These are phyloP conservation scores for Cyberlindnera saturnus DNA, from an alignment of 805 yeast genomes.

Conservation along the genomic window DNA sequence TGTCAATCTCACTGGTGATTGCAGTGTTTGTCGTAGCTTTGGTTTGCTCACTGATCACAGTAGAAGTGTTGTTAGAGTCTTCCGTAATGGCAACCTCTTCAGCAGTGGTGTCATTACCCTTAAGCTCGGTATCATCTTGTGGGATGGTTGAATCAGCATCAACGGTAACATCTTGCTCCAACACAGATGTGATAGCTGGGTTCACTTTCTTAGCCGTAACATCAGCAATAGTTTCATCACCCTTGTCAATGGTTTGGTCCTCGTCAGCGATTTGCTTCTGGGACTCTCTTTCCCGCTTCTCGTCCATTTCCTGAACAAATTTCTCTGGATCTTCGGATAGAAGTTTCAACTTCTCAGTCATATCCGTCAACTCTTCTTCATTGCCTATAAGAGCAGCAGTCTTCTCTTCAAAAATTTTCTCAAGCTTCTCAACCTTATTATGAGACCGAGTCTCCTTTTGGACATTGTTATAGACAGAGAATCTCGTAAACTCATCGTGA, in stretches of 20 bases:
- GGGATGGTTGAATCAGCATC: conserved; percentile 46
- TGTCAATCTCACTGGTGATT: conserved; percentile 16
- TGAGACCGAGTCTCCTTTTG: conserved; percentile 27
- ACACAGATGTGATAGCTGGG: conserved; percentile 18
- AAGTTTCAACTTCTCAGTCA: conserved; percentile 3
- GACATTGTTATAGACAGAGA: conserved; percentile 40
- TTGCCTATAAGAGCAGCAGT: conserved; percentile 5
- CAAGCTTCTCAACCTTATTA: conserved; percentile 30
- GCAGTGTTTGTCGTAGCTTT: conserved; percentile 6
- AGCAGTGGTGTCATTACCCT: conserved; percentile 34
- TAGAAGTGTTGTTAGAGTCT: conserved; percentile 9
- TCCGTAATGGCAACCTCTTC: conserved; percentile 41
- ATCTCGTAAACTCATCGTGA: conserved; percentile 71
- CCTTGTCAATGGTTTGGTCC: conserved; percentile 18
- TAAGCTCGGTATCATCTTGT: conserved; percentile 40
- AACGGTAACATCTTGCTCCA: conserved; percentile 26
- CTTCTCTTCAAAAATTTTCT: conserved; percentile 6
- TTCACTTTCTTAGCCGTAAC: conserved; percentile 14
- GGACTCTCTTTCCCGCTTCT: conserved; percentile 6
- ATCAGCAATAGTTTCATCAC: conserved; percentile 17
- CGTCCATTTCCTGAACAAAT: conserved; percentile 7
- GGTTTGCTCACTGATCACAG: conserved; percentile 12
- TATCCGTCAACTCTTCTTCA: conserved; percentile 9
- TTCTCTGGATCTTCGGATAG: conserved; percentile 6
- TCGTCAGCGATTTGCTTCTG: conserved; percentile 13